A percentile compares a stretch with the other conserved stretches of the same genome.
Evolutionary conservation across 805 yeast species (phyloP).

Genomic region (Ogataea sp.): DNA sequence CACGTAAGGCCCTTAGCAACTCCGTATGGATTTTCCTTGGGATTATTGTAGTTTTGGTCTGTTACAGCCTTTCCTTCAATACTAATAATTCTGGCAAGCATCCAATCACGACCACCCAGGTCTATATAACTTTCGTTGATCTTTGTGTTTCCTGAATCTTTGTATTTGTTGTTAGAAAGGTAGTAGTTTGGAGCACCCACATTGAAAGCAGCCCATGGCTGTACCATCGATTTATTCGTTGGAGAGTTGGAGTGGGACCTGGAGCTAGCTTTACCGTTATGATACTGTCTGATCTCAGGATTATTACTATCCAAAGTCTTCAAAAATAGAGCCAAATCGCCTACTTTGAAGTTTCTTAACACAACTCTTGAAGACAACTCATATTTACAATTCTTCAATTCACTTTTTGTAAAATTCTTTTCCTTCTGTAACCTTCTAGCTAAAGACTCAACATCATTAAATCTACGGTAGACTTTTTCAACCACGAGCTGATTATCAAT

Average conservation of each 20-base stretch:
- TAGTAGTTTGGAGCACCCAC: conserved; percentile 82
- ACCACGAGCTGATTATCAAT: conserved; percentile 20
- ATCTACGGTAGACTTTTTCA: conserved; percentile 53
- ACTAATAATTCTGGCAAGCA: conserved; percentile 60
- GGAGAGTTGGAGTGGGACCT: background rate
- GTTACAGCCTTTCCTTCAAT: conserved; percentile 49
- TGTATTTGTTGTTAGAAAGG: conserved; percentile 33
- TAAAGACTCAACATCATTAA: conserved; percentile 80
- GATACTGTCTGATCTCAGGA: no score
- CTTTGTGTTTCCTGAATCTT: conserved; percentile 2
- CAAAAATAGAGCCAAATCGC: conserved; percentile 76
- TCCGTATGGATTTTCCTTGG: conserved; percentile 52
- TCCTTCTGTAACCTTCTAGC: conserved; percentile 83
- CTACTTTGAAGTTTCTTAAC: conserved; percentile 55
- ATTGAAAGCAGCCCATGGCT: conserved; percentile 94
- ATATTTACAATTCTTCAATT: conserved; percentile 28
- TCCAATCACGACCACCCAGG: conserved; percentile 60
- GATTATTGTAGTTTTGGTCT: conserved; percentile 28
- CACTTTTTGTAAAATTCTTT: conserved; percentile 42
- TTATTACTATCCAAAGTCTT: conserved; percentile 42
- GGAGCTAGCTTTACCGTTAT: no score
- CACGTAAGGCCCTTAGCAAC: conserved; percentile 56
- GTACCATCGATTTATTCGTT: conserved; percentile 7
- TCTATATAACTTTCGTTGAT: conserved; percentile 8
- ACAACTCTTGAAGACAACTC: conserved; percentile 49